A percentile compares a stretch with the other conserved stretches of the same genome.
Evolutionary conservation across 208 protist genomes (phyloP).

Genomic region (Sergeia podlipaevii): DNA sequence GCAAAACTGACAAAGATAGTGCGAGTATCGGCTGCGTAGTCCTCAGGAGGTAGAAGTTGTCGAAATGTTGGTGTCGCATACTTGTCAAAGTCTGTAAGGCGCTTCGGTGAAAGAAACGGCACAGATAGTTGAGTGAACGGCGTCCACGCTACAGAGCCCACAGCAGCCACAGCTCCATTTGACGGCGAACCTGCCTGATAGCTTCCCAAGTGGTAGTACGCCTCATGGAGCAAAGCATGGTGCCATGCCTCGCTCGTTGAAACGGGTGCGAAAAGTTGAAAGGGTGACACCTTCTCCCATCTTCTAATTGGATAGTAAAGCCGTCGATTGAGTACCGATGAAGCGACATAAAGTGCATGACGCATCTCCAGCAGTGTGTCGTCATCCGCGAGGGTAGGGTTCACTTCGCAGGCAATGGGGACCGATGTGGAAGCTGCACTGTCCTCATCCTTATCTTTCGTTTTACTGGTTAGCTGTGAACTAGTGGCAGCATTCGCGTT

Average conservation of each 20-base stretch:
- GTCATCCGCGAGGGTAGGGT: no score
- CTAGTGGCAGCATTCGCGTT: no score
- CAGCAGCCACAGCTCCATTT: slow-evolving; percentile 35
- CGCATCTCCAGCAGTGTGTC: slow-evolving; percentile 4
- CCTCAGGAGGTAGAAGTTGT: neutral
- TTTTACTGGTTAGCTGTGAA: neutral
- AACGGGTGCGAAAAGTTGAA: no score
- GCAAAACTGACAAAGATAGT: slow-evolving; percentile 90
- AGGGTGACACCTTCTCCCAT: no score
- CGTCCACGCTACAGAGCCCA: slow-evolving; percentile 8
- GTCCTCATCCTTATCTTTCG: neutral
- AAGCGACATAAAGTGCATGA: slow-evolving; percentile 12
- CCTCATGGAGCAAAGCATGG: no score
- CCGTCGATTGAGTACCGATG: slow-evolving; percentile 38
- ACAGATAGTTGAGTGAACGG: neutral
- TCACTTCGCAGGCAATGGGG: no score
- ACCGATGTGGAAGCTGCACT: neutral
- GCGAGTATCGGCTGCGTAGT: slow-evolving; percentile 4
- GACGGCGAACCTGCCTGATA: slow-evolving; percentile 30
- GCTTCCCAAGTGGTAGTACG: slow-evolving; percentile 54
- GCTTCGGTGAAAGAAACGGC: no score
- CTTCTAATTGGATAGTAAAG: no score
- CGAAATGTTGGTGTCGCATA: neutral
- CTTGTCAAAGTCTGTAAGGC: no score
- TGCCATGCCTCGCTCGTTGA: no score